Conservation (phyloP, 1,284 basidiomycete genomes). For the Singerocomus inundabilis region DNA sequence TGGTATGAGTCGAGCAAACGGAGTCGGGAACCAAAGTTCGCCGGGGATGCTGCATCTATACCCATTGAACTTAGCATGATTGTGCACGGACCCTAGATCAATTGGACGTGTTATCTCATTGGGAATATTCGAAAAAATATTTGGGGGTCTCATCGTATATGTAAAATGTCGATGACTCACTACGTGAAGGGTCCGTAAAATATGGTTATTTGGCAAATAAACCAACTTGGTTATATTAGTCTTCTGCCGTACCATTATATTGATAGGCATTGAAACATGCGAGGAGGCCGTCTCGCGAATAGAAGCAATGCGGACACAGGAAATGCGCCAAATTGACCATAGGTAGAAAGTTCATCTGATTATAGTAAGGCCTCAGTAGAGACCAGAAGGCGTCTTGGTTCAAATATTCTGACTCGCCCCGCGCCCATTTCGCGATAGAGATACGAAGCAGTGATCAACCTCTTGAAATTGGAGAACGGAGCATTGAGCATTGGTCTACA, state of each 20-base stretch:
- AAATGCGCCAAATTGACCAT: neutral
- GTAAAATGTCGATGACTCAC: no score
- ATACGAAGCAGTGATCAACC: no score
- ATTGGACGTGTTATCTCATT: neutral
- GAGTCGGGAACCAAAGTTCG: neutral
- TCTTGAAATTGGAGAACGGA: neutral
- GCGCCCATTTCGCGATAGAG: no score
- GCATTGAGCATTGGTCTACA: neutral
- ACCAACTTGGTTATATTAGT: constrained; percentile 11
- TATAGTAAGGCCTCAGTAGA: no score
- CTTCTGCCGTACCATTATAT: neutral
- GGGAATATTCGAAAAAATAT: neutral
- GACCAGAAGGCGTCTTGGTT: no score
- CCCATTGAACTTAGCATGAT: neutral
- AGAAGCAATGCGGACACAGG: no score
- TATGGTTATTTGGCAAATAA: neutral
- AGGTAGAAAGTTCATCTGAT: neutral
- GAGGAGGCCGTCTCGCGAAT: no score
- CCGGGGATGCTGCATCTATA: no score
- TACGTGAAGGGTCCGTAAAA: no score
- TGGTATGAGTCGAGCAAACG: neutral
- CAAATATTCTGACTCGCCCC: no score
- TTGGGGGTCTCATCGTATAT: neutral
- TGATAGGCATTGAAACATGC: neutral
- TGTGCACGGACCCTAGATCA: neutral